phyloP scores from a whole-genome alignment of 345 rosid genomes.

The Eucalyptus viminalis region DNA sequence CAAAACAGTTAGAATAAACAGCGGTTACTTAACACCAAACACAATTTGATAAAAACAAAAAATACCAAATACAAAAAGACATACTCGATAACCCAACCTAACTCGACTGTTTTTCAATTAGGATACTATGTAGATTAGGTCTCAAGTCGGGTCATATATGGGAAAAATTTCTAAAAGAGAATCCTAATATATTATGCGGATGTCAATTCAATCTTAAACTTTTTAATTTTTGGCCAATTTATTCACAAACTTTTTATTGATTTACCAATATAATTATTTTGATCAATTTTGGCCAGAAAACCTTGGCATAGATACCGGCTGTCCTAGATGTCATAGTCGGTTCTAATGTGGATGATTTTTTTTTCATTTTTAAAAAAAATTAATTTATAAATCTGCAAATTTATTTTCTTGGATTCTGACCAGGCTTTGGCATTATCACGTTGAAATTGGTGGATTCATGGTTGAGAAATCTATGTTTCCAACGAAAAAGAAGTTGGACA shows the following conservation, averaged over 20 bases:
- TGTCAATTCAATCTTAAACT: rapidly evolving
- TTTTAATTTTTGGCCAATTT: not conserved
- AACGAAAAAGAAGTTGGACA: not conserved
- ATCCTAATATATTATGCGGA: rapidly evolving
- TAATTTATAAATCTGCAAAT: not conserved
- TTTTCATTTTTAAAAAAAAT: rapidly evolving
- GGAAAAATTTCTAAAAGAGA: too few species aligned
- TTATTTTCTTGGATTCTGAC: not conserved
- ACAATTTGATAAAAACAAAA: too few species aligned
- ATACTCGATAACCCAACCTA: not conserved
- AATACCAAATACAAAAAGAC: not conserved
- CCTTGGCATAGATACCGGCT: rapidly evolving
- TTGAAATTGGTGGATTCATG: not conserved
- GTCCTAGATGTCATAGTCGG: rapidly evolving
- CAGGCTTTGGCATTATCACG: not conserved
- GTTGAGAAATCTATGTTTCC: not conserved
- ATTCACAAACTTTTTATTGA: rapidly evolving
- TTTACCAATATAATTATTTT: not conserved
- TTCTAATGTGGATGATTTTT: not conserved
- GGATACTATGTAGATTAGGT: not conserved
- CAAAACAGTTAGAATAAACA: not conserved
- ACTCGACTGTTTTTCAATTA: not conserved
- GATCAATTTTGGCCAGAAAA: rapidly evolving
- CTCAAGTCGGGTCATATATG: too few species aligned
- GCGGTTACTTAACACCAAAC: too few species aligned